Conservation (phyloP, 1,284 basidiomycete genomes). For the Fistulinella staudtii region DNA sequence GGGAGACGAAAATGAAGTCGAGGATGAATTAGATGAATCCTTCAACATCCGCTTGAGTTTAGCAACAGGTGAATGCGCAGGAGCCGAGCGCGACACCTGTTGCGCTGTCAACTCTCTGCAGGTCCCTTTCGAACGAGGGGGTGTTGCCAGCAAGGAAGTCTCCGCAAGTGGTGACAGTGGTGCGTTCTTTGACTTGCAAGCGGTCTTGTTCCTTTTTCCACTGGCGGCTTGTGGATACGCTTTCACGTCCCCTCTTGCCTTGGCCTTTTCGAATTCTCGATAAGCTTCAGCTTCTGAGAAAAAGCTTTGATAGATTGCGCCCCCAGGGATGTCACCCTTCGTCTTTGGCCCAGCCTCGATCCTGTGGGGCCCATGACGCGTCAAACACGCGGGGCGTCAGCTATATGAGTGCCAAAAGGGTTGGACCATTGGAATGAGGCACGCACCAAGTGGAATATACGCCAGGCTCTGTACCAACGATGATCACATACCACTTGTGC, state of each 20-base stretch:
- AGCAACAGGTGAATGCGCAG: conserved; percentile 4
- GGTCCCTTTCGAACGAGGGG: conserved; percentile 4
- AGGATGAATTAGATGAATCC: conserved; percentile 8
- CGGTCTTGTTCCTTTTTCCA: neutral
- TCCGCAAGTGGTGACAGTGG: conserved; percentile 15
- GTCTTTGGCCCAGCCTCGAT: conserved; percentile 41
- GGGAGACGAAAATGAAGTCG: conserved; percentile 24
- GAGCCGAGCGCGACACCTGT: conserved; percentile 1
- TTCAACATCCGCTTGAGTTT: conserved; percentile 9
- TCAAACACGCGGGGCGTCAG: neutral
- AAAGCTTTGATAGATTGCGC: conserved; percentile 42
- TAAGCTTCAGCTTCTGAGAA: conserved; percentile 39
- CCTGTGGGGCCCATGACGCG: conserved; percentile 33
- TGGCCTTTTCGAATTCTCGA: conserved; percentile 37
- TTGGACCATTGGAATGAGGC: neutral
- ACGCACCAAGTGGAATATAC: conserved; percentile 47
- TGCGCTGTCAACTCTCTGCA: neutral
- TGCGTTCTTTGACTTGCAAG: conserved; percentile 4
- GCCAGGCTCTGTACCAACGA: conserved; percentile 41
- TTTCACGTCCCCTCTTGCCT: conserved; percentile 19
- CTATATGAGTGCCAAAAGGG: conserved; percentile 9
- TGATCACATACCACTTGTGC: conserved; percentile 44
- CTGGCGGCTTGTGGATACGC: conserved; percentile 10
- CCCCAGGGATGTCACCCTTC: conserved; percentile 39
- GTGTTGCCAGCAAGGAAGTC: conserved; percentile 15